Evolutionary conservation across 306 rosid genomes (phyloP), one percentile per base, ranked within the genome.

Genomic region (Quercus agrifolia): DNA sequence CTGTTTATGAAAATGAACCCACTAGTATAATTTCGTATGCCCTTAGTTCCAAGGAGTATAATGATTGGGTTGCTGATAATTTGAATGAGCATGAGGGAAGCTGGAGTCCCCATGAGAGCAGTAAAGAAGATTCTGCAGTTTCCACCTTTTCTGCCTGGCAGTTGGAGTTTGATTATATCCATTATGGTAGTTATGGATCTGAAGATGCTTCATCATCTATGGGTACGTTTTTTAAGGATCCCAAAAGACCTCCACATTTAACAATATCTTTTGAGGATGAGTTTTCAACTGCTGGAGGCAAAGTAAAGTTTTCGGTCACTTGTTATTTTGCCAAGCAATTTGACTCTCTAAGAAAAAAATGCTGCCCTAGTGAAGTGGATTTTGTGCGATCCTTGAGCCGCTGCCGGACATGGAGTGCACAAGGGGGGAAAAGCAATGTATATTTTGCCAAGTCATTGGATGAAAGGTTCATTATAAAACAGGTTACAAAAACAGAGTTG

Each of bases 371-470:
- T 41, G 93, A 87, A 84, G 91, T 88, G 56, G 98, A 96, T 84
- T 93, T 90, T 71, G 78, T 96, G 62, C 88, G 98, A 59, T 96
- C 99, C 58, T 80, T 96, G 88, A 91, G 97, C 87, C 98, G 99
- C 35, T 85, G 98, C 77, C 87, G 25, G 86, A 83, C 90, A 83
- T 96, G 99, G 99, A 89, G 93, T 52, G 99, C 99, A 5, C 98
- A 96, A 85, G 99, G 99, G 68, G 99, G 99, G 64, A 96, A 93
- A 87, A 96, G 99, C 87, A 96, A 93, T 81, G 99, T 90, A 6
- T 96, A 96, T 80, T 93, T 96, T 74, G 99, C 99, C 69, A 96
- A 90, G 88, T 91, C 99, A 9, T 79, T 93, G 79, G 99, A 96
- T 74, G 99, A 93, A 68, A 87, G 99, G 76, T 93, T 96, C 85